A percentile compares a stretch with the other conserved stretches of the same genome.
Conservation (phyloP, 2,329 filamentous ascomycete species). For the Mycosphaerella sp. region DNA sequence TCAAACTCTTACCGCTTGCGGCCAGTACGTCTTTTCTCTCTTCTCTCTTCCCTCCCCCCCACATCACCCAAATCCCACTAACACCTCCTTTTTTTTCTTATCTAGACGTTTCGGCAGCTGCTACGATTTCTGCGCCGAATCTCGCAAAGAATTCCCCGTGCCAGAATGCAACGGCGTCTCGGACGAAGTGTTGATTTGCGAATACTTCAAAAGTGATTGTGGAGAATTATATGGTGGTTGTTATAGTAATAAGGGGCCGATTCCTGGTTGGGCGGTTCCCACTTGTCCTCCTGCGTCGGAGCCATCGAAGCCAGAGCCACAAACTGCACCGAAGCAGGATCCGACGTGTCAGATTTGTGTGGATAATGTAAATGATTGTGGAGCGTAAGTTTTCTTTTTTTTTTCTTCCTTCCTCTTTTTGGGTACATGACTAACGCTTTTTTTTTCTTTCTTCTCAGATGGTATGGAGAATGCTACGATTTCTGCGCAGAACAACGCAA, state of each 20-base stretch:
- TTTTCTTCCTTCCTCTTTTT: too few relatives aligned
- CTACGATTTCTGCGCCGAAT: slow-evolving; percentile 9
- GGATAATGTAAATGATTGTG: not conserved
- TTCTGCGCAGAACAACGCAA: not conserved
- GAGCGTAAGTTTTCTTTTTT: slow-evolving; percentile 1
- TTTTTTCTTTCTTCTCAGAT: not conserved
- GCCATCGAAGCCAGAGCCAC: too few relatives aligned
- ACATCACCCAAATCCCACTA: not conserved
- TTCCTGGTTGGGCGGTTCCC: not conserved
- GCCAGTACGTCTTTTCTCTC: not conserved
- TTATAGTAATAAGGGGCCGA: not conserved
- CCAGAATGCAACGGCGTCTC: slow-evolving; percentile 8
- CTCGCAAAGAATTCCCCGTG: slow-evolving; percentile 2
- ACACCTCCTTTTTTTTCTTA: not conserved
- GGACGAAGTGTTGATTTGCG: slow-evolving; percentile 3
- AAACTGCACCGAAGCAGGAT: not conserved
- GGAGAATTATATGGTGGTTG: not conserved
- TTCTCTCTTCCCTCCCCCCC: too few relatives aligned
- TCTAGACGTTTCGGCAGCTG: not conserved
- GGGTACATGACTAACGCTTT: not conserved
- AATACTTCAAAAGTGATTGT: not conserved
- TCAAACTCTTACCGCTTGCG: not conserved
- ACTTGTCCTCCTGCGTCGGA: not conserved
- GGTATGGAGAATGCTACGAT: slow-evolving; percentile 6
- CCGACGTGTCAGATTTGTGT: not conserved